A percentile compares a stretch with the other conserved stretches of the same genome.
Conservation (phyloP, 2,329 filamentous ascomycete genomes). For the Aspergillus japonicus region DNA sequence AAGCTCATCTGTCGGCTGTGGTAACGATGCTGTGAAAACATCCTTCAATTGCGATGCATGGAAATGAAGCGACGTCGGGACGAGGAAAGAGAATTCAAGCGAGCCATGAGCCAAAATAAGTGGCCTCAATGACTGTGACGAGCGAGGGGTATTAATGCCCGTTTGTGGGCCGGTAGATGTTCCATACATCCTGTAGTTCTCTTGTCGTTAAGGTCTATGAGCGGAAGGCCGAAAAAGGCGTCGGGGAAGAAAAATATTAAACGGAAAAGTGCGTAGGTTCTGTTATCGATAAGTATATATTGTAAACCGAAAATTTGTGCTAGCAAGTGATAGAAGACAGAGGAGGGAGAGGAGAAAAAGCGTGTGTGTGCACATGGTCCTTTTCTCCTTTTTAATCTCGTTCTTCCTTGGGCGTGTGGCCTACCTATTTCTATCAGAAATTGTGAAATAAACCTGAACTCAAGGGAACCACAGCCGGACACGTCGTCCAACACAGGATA, state of each 20-base stretch:
- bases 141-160: slow-evolving; percentile 94
- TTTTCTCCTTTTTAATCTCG: not conserved
- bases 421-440: slow-evolving; percentile 7
- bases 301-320: not conserved
- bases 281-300: slow-evolving; percentile 2
- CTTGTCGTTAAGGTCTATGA: slow-evolving; percentile 16
- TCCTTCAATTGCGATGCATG: slow-evolving; percentile 94
- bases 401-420: not conserved
- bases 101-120: slow-evolving; percentile 89
- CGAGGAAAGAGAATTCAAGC: slow-evolving; percentile 92
- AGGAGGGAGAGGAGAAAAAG: not conserved
- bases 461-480: slow-evolving; percentile 1
- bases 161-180: slow-evolving; percentile 80
- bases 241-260: slow-evolving; percentile 1
- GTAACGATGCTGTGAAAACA: slow-evolving; percentile 79
- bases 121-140: slow-evolving; percentile 86
- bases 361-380: not conserved
- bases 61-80: slow-evolving; percentile 94
- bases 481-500: slow-evolving; percentile 11
- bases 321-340: not conserved
- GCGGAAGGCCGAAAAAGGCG: slow-evolving; percentile 4
- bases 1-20: slow-evolving; percentile 90
- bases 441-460: not conserved
- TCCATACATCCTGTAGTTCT: slow-evolving; percentile 71
- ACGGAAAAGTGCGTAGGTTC: not conserved